These are phyloP conservation scores for Cryptococcus depauperatus DNA, from an alignment of 1,284 basidiomycete species.

Conservation along the genomic window DNA sequence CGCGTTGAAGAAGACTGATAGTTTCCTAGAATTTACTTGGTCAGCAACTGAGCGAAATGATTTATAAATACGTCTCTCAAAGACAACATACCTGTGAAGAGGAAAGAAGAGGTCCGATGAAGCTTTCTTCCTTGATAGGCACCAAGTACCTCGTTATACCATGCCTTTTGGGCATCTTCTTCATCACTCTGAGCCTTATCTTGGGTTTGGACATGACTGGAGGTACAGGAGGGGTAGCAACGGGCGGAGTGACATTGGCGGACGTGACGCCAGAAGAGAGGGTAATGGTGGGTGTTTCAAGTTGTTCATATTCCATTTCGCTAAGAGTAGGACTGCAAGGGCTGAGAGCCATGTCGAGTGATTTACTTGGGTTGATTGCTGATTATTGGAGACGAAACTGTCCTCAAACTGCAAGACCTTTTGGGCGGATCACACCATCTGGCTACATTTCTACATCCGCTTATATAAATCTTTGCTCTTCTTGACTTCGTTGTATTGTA, in stretches of 20 bases:
- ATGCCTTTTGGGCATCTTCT: background rate
- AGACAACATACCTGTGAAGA: background rate
- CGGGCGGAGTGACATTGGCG: background rate
- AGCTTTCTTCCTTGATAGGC: conserved; percentile 12
- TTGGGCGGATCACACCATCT: no score
- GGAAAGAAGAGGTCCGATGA: conserved; percentile 13
- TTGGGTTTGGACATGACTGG: background rate
- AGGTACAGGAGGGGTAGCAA: background rate
- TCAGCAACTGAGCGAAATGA: background rate
- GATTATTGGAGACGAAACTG: no score
- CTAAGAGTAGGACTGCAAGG: conserved; percentile 7
- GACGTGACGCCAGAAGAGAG: background rate
- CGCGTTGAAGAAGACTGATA: conserved; percentile 10
- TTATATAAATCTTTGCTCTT: no score
- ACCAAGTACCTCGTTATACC: conserved; percentile 7
- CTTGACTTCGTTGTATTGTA: no score
- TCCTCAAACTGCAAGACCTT: no score
- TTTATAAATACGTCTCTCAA: background rate
- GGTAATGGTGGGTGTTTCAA: background rate
- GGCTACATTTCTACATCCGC: no score
- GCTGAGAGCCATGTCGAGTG: no score
- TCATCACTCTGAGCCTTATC: background rate
- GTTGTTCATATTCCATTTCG: conserved; percentile 6
- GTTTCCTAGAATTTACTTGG: conserved; percentile 12
- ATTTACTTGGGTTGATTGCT: no score